Evolutionary conservation across 352 stramenopile genomes (phyloP), one percentile per base, ranked within the genome.

Genomic region (Pythium myriotylum): DNA sequence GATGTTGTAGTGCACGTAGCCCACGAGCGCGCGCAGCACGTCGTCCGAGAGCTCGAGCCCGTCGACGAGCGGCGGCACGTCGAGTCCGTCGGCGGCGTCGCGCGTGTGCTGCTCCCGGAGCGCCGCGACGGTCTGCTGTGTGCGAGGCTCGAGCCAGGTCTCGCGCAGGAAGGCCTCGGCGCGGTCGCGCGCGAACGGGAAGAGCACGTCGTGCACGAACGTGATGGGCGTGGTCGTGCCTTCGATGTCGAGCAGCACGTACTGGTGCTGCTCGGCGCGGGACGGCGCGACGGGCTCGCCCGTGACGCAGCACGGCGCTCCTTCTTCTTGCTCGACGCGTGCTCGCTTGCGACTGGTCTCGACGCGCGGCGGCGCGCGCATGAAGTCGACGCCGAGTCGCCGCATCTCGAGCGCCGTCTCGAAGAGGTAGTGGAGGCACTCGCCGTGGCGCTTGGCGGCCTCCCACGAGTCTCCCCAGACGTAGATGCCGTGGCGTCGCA

Each of bases 351-450:
- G 56, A 68, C 81, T n/a, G 78, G 86, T 17, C 7, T 14, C 19
- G 16, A 41, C 22, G 2, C 13, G 24, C 16, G 58, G 54, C 0
- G 72, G 76, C 1, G 89, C 70, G 12, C 67, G 56, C 5, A 76
- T 70, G 41, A 76, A 88, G 69, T 97, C 89, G 23, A 97, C 66
- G 10, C 84, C 74, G 64, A 96, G 84, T 37, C 83, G 81, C 62
- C 82, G 89, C 91, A 98, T 97, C 67, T 96, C 86, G 40, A 98
- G 81, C 16, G 82, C 89, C 17, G 73, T 74, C 65, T 97, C 81
- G 55, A 99, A 98, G 10, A 99, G 77, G 72, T 99, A 99, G 82
- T 99, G 95, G 48, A 98, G 87, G 29, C 92, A 98, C 77, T 99
- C 96, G 49, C 87, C 95, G 60, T 98, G 95, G 33, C 94, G 95